Evolutionary conservation across 2,329 filamentous ascomycete genomes (phyloP).

Genomic region (Cladobotryum protrusum): DNA sequence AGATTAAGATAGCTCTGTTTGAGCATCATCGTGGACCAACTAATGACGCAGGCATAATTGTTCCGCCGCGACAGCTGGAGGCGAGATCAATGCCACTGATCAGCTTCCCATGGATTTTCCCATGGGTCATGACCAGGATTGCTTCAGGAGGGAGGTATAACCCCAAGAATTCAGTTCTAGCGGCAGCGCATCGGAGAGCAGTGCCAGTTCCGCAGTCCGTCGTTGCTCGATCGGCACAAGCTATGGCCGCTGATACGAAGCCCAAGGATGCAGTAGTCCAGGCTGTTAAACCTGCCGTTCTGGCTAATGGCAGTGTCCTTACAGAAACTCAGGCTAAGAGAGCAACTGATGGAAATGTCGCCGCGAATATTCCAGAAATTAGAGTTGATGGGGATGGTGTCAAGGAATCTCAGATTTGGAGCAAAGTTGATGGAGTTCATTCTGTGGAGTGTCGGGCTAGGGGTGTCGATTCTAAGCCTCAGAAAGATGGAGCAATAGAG

Average conservation of each 20-base stretch:
- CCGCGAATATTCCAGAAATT: no score
- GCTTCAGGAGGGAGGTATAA: conserved; percentile 21
- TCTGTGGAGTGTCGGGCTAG: background rate
- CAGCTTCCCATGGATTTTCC: conserved; percentile 91
- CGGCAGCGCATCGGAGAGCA: conserved; percentile 10
- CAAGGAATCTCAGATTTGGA: no score
- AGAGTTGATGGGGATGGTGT: no score
- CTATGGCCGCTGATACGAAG: background rate
- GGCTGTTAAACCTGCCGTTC: background rate
- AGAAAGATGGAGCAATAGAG: background rate
- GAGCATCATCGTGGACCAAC: conserved; percentile 30
- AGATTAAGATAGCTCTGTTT: conserved; percentile 55
- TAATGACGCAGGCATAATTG: conserved; percentile 27
- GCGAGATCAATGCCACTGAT: conserved; percentile 67
- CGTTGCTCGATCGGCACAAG: background rate
- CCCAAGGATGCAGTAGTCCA: background rate
- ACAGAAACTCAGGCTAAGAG: no score
- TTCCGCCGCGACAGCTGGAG: conserved; percentile 17
- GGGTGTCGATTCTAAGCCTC: background rate
- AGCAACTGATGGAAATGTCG: no score
- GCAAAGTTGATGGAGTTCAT: no score
- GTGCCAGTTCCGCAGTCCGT: background rate
- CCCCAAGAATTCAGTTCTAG: conserved; percentile 15
- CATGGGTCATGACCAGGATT: conserved; percentile 44
- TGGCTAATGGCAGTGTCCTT: background rate